Evolutionary conservation across 208 protist species (phyloP).

Genomic region (Leishmania tarentolae): DNA sequence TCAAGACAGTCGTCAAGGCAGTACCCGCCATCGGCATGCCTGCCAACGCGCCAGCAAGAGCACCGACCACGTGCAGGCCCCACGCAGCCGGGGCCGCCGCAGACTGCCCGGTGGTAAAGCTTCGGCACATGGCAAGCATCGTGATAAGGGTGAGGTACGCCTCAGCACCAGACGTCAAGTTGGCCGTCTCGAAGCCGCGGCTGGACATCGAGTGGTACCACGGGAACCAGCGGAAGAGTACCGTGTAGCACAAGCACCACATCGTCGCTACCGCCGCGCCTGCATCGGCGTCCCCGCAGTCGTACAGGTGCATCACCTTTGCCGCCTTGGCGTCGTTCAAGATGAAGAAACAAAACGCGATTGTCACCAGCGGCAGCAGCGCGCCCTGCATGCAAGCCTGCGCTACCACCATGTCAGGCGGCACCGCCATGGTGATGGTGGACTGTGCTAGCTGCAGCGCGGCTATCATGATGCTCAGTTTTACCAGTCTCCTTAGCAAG

Average conservation of each 20-base stretch:
- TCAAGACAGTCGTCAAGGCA: conserved; percentile 12
- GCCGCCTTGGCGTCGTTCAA: conserved; percentile 56
- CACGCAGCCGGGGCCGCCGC: conserved; percentile 7
- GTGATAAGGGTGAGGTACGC: conserved; percentile 52
- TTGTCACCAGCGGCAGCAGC: conserved; percentile 50
- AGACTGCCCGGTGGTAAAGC: conserved; percentile 26
- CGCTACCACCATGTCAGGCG: conserved; percentile 19
- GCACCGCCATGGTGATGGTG: conserved; percentile 41
- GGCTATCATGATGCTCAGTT: conserved; percentile 44
- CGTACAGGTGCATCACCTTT: conserved; percentile 49
- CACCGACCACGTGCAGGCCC: conserved; percentile 14
- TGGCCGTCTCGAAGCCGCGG: conserved; percentile 54
- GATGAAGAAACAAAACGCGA: conserved; percentile 54
- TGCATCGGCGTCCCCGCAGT: conserved; percentile 33
- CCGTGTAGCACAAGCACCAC: conserved; percentile 58
- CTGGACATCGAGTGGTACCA: conserved; percentile 74
- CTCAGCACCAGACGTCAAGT: conserved; percentile 48
- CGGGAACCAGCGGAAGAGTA: conserved; percentile 71
- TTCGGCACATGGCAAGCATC: conserved; percentile 49
- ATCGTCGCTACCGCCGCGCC: conserved; percentile 52
- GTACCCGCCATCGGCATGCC: conserved; percentile 12
- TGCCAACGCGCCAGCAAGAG: conserved; percentile 13
- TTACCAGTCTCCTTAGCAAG: conserved; percentile 33
- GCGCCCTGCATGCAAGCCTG: conserved; percentile 35
- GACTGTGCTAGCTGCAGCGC: conserved; percentile 61